These are phyloP conservation scores for Picochlorum sp. DNA, from an alignment of 139 green algal genomes.

Conservation along the genomic window DNA sequence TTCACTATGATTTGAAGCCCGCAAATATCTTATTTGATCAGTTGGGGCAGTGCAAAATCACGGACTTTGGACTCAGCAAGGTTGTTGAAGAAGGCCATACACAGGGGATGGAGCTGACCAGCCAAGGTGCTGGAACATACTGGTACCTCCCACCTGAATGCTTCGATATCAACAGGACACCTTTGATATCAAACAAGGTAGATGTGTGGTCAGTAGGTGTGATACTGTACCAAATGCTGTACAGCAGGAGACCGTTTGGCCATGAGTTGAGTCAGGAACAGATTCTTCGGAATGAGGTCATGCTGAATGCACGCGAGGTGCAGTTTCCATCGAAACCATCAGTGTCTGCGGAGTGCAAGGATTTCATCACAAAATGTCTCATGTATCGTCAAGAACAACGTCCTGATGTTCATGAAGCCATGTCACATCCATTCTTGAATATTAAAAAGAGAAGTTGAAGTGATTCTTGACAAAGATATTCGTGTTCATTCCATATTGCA, in stretches of 20 bases:
- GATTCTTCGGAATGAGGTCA: conserved; percentile 74
- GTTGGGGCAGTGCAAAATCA: conserved; percentile 80
- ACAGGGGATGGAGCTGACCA: conserved; percentile 86
- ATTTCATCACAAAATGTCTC: conserved; percentile 70
- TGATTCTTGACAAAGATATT: not conserved
- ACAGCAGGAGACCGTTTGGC: conserved; percentile 79
- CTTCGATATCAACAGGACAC: conserved; percentile 55
- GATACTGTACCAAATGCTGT: conserved; percentile 94
- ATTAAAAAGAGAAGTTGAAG: conserved; percentile 20
- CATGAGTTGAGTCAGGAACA: conserved; percentile 65
- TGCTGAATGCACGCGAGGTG: conserved; percentile 53
- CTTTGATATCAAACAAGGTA: conserved; percentile 88
- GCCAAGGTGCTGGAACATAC: conserved; percentile 89
- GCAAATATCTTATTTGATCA: conserved; percentile 93
- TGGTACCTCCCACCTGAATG: conserved; percentile 85
- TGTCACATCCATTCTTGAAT: conserved; percentile 56
- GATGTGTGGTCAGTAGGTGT: conserved; percentile 88
- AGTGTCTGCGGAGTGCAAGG: conserved; percentile 71
- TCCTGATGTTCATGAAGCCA: conserved; percentile 57
- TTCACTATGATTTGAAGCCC: conserved; percentile 94
- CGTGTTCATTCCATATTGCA: too few relatives aligned
- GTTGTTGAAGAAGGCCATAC: conserved; percentile 69
- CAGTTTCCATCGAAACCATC: conserved; percentile 62
- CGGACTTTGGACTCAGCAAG: conserved; percentile 94
- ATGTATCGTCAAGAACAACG: conserved; percentile 48